phyloP scores from a whole-genome alignment of 108 stramenopile species.

The Bacterosira constricta region DNA sequence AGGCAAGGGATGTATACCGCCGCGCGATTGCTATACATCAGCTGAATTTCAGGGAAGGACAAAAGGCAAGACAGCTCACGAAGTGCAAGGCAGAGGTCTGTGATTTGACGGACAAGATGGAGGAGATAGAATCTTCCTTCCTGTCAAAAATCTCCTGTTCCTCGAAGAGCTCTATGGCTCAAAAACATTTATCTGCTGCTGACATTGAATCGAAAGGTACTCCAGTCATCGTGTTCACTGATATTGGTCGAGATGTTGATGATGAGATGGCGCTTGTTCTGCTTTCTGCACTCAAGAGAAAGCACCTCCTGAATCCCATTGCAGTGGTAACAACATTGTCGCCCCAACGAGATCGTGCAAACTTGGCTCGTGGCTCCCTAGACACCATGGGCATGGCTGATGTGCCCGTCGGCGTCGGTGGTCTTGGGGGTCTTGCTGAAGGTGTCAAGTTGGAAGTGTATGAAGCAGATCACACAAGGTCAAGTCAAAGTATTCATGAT shows the following conservation, averaged over 20 bases:
- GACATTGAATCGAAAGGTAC: conserved; percentile 38
- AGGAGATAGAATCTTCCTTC: background rate
- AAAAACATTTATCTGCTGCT: conserved; percentile 6
- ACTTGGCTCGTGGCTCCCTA: conserved; percentile 39
- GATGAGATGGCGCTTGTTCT: conserved; percentile 46
- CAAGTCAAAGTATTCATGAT: conserved; percentile 36
- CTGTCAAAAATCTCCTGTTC: background rate
- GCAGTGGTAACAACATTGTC: conserved; percentile 36
- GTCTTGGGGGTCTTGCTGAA: conserved; percentile 28
- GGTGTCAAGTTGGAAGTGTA: conserved; percentile 39
- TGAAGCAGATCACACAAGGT: conserved; percentile 37
- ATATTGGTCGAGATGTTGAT: conserved; percentile 53
- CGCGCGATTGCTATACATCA: conserved; percentile 44
- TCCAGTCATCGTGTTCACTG: conserved; percentile 48
- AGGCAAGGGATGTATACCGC: conserved; percentile 35
- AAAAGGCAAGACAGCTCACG: conserved; percentile 39
- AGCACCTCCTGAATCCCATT: conserved; percentile 45
- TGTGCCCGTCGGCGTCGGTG: conserved; percentile 45
- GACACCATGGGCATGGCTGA: conserved; percentile 44
- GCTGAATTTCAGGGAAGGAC: conserved; percentile 45
- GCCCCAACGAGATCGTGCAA: conserved; percentile 26
- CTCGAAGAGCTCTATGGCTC: background rate
- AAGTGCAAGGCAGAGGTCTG: conserved; percentile 29
- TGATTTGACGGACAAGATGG: conserved; percentile 26
- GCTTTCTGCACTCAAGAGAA: conserved; percentile 27